A percentile compares a stretch with the other conserved stretches of the same genome.
Conservation (phyloP, 257 asterid species). For the Verbascum thapsus region DNA sequence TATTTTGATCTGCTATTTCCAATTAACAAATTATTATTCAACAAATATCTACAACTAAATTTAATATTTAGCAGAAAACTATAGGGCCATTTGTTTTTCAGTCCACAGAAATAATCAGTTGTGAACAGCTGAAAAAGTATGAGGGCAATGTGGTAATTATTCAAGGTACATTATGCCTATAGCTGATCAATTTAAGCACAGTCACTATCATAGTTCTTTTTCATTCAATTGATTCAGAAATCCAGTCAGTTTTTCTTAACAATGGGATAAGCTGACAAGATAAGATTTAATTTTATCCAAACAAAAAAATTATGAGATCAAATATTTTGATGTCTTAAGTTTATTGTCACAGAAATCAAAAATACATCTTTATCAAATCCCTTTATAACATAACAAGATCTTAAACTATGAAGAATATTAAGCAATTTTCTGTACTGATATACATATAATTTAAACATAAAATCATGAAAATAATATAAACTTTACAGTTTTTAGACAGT, state of each 20-base stretch:
- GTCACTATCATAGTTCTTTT: no score
- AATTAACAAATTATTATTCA: not conserved
- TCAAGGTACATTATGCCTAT: not conserved
- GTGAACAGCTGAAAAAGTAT: not conserved
- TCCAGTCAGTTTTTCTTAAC: no score
- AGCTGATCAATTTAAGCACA: not conserved
- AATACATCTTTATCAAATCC: not conserved
- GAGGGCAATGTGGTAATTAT: slow-evolving; percentile 5
- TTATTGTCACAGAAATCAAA: no score
- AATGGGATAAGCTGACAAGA: not conserved
- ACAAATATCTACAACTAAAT: not conserved
- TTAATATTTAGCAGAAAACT: not conserved
- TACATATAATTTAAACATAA: slow-evolving; percentile 4
- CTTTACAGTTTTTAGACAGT: not conserved
- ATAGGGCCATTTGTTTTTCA: not conserved
- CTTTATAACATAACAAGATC: no score
- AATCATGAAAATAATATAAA: slow-evolving; percentile 15
- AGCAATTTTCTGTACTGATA: no score
- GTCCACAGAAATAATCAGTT: not conserved
- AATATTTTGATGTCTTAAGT: no score
- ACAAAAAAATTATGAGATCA: not conserved
- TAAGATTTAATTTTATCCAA: not conserved
- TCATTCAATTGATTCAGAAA: not conserved
- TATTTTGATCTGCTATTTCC: not conserved
- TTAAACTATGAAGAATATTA: no score